Evolutionary conservation across 345 rosid species (phyloP), one percentile per base, ranked within the genome.

Genomic region (Eutrema japonicum): DNA sequence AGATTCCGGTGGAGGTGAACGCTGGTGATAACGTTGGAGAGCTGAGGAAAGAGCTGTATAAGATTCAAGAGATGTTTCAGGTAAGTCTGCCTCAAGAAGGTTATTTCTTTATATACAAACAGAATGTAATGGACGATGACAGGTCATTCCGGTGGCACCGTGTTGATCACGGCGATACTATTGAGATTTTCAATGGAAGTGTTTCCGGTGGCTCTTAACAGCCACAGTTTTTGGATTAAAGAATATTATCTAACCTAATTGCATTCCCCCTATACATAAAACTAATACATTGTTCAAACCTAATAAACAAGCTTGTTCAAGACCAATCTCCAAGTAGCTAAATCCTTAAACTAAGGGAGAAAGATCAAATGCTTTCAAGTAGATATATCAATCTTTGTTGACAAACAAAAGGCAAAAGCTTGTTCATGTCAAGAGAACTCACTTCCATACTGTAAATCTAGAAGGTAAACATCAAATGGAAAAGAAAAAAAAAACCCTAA

Each of bases 71-170:
- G 66, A 83, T 75, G 67, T 33, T 22, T 42, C 55, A 72, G 10
- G 64, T 93, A 13, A 80, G 72, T 53, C 82, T 87, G 5, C 98
- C 94, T 1, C 83, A 76, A 22, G 96, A 90, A 74, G 97, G 91
- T 2, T 91, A 89, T 29, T 91, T 91, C 43, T 93, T 93, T 72
- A 83, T 85, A 12, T 81, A 83, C 75, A 81, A 86, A 48, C 89
- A 87, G 79, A 85, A 85, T 49, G 90, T 91, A 22, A 87, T 89
- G 98, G 96, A 88, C 3, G 97, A 91, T 33, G 92, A 91, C 46
- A 59, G 81, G 64, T 88, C 97, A 1, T 94, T 89, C 68, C 55
- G 88, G 60, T 91, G 96, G 96, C 92, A 94, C 76, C 79, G 74
- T 55, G 94, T 89, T 47, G 58, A 59, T 1, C 87, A 81, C 8